Percentiles rank a stretch among this genome's conserved stretches.
These are phyloP conservation scores for Xerocomus nothofagi DNA, from an alignment of 1,284 basidiomycete genomes.

Conservation along the genomic window DNA sequence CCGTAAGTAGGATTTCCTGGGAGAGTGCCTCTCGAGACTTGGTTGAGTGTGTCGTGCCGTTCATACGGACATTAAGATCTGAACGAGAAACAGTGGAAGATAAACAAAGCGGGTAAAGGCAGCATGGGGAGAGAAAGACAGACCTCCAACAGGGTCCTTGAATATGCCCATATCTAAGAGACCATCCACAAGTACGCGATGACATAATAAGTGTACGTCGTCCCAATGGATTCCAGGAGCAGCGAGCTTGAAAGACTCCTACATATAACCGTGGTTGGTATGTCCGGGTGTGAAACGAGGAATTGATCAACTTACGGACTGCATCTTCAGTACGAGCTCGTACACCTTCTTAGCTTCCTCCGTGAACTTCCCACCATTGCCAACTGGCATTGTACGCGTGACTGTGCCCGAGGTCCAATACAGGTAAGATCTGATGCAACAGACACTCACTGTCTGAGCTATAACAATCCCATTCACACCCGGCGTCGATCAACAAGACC, in stretches of 20 bases:
- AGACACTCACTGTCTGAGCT: conserved; percentile 64
- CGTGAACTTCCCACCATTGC: conserved; percentile 87
- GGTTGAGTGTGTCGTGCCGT: neutral
- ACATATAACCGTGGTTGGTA: neutral
- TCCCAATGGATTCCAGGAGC: conserved; percentile 85
- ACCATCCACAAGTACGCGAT: conserved; percentile 73
- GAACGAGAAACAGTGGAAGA: neutral
- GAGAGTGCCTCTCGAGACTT: conserved; percentile 21
- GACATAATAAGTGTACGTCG: conserved; percentile 76
- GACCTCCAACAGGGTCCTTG: conserved; percentile 44
- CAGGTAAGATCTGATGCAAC: neutral
- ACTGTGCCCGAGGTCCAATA: conserved; percentile 37
- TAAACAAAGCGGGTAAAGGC: neutral
- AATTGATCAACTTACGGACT: conserved; percentile 46
- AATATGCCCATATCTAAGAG: conserved; percentile 88
- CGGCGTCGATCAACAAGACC: conserved; percentile 88
- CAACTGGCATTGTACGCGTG: conserved; percentile 83
- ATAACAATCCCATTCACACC: conserved; percentile 86
- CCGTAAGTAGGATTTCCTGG: conserved; percentile 63
- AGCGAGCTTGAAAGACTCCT: conserved; percentile 70
- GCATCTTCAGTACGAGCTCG: conserved; percentile 85
- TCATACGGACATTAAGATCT: conserved; percentile 10
- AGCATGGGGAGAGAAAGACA: neutral
- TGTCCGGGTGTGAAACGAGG: neutral
- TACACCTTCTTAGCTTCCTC: conserved; percentile 79